Evolutionary conservation across 331 rosid species (phyloP), one percentile per base, ranked within the genome.

Genomic region (Acacia concinna): DNA sequence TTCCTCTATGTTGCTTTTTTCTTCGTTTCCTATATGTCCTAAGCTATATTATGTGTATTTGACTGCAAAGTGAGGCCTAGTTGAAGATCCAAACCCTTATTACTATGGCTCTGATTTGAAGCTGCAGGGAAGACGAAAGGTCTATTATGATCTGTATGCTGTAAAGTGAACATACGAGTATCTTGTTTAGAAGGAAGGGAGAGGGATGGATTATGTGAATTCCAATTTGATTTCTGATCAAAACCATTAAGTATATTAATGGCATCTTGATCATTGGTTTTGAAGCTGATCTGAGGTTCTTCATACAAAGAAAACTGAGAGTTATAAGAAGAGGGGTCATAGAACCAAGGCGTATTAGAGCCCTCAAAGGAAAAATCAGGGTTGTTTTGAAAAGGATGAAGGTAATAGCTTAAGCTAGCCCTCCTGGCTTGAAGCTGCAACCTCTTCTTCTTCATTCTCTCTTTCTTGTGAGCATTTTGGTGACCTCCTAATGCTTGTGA

Each of bases 401-500:
- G 89, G 79, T 93, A 93, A 31, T 82, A 87, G 83, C 79, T 89
- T 77, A 96, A 77, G 74, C 90, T 90, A 77, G 97, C 93, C 59
- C 81, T 94, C 54, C 89, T 90, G 47, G 97, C 94, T 88, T 95
- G 99, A 75, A 95, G 94, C 73, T 95, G 98, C 85, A 93, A 68
- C 54, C 91, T 91, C 54, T 95, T 95, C 86, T 91, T 93, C 97
- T 95, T 93, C 98, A 95, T 86, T 41, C 99, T 88, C 73, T 95
- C 99, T 83, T 95, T 95, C 84, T 92, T 95, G 79, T 95, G 98
- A 0, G 98, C 98, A 85, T 95, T 95, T 83, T 93, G 99, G 63
- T 95, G 99, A 18, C 99, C 99, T 0, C 99, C 99, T 12, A 95
- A 73, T 60, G 99, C 99, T 73, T 95, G 99, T 30, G 99, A 95